Evolutionary conservation across 805 yeast genomes (phyloP), one percentile per base, ranked within the genome.

Genomic region (Candida schatavii): DNA sequence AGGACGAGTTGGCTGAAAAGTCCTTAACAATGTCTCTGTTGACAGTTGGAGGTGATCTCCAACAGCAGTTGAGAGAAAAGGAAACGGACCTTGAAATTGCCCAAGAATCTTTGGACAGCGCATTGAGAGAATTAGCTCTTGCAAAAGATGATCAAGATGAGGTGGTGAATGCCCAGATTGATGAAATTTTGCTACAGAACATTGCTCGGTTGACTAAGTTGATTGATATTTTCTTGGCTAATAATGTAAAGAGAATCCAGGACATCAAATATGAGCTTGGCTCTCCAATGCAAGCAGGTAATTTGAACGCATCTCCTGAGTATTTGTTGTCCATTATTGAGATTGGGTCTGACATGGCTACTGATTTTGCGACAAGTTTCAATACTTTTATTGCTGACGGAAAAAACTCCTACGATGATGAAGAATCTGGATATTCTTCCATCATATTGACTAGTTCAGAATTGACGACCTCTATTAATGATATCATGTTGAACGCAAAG

Each of bases 261-360:
- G 88, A 85, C 49, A 66, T 85, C 0, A 66, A 77, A 31, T 83
- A 77, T 54, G 88, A 83, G 52, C 68, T 87, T 46, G 83, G 80
- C 42, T 83, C 90, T 3, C 87, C 93, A 23, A 78, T 84, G 78
- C 88, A 85, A 61, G 87, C 88, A 3, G 93, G 93, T 42, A 86
- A 85, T 56, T 79, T 81, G 49, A 81, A 81, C 57, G 74, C 93
- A 2, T 77, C 91, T 0, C 86, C 91, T 2, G 81, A 77, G 48
- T 83, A 78, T 51, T 61, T 84, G 18, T 66, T 82, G 27, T 81
- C 91, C 0, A 67, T 86, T 31, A 68, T 83, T 47, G 96, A 89
- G 56, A 76, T 81, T 48, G 75, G 84, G 15, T 77, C 88, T 0
- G 77, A 80, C 30, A 67, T 77, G 13, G 88, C 90, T 0, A 86